phyloP scores from a whole-genome alignment of 768 basidiomycete species.

The Trametopsis cervina region DNA sequence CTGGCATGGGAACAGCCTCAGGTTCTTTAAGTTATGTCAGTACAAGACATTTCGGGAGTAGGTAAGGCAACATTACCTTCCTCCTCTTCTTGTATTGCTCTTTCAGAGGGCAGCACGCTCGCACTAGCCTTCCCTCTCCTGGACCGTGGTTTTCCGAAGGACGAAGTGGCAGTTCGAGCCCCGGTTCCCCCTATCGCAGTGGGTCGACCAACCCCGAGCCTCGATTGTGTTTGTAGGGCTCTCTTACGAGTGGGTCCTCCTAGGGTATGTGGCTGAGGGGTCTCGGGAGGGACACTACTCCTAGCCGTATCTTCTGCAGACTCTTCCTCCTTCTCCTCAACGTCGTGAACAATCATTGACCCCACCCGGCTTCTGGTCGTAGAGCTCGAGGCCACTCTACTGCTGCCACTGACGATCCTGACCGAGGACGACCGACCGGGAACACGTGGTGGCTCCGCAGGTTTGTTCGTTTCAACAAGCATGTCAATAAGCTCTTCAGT shows the following conservation, averaged over 20 bases:
- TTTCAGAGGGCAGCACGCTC: constrained; percentile 43
- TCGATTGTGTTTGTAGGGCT: constrained; percentile 64
- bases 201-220: constrained; percentile 68
- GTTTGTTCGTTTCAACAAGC: constrained; percentile 41
- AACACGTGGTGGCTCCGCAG: constrained; percentile 19
- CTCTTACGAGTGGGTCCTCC: constrained; percentile 20
- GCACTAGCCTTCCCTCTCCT: constrained; percentile 40
- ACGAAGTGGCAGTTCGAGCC: constrained; percentile 51
- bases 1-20: not conserved
- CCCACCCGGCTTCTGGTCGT: constrained; percentile 23
- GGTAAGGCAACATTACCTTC: constrained; percentile 19
- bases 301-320: constrained; percentile 12
- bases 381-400: constrained; percentile 19
- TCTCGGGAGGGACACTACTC: not conserved
- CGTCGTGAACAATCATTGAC: constrained; percentile 32
- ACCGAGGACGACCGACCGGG: constrained; percentile 26
- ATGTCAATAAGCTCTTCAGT: constrained; percentile 73
- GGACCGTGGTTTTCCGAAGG: constrained; percentile 31
- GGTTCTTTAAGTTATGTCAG: not conserved
- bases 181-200: constrained; percentile 54
- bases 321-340: constrained; percentile 39
- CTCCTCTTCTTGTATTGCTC: constrained; percentile 45
- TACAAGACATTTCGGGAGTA: not conserved
- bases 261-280: not conserved
- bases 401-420: constrained; percentile 27